phyloP scores from a whole-genome alignment of 805 yeast genomes.

The Candida saitoana region DNA sequence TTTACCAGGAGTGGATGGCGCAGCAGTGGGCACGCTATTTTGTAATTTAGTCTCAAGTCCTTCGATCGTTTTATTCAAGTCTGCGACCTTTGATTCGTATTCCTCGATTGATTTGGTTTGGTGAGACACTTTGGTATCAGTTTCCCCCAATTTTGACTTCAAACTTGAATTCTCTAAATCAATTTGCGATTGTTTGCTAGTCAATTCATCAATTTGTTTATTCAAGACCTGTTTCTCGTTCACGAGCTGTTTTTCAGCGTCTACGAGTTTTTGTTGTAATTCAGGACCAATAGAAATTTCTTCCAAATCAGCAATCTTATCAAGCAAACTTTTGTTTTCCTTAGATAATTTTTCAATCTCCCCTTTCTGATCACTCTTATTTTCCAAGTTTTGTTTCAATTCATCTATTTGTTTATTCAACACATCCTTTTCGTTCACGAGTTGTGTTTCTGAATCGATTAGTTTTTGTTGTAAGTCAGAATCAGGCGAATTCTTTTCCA shows the following conservation, averaged over 20 bases:
- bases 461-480: not conserved
- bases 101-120: not conserved
- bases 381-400: slow-evolving; percentile 6
- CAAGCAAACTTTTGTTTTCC: not conserved
- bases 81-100: slow-evolving; percentile 3
- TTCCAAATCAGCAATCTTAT: not conserved
- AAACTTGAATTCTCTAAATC: not conserved
- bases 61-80: slow-evolving; percentile 7
- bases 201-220: not conserved
- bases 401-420: not conserved
- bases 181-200: not conserved
- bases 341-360: slow-evolving; percentile 4
- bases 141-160: not conserved
- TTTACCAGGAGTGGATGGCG: slow-evolving; percentile 5
- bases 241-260: not conserved
- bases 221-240: not conserved
- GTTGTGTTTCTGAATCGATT: not conserved
- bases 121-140: not conserved
- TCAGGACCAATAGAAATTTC: not conserved
- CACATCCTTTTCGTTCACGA: not conserved
- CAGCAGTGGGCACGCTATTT: not conserved
- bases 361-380: not conserved
- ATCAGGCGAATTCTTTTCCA: not conserved
- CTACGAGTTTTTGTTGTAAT: not conserved
- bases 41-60: not conserved